A percentile compares a stretch with the other conserved stretches of the same genome.
phyloP scores from a whole-genome alignment of 805 yeast species.

The Candida ortonii region DNA sequence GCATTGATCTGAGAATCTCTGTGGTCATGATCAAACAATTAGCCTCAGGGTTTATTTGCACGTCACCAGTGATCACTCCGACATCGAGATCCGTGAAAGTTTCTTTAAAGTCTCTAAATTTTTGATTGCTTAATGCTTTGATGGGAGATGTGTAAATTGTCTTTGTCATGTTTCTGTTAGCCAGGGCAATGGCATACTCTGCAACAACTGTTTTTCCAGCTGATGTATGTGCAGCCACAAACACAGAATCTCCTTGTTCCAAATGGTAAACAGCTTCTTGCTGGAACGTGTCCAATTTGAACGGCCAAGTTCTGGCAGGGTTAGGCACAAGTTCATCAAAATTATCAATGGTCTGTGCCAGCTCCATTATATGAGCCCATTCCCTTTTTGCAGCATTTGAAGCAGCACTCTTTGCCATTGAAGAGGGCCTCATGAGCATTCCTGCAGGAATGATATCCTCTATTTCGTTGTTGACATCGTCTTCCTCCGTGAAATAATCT shows the following conservation, averaged over 20 bases:
- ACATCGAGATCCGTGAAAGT: conserved; percentile 62
- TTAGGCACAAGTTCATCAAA: conserved; percentile 87
- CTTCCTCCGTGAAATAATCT: conserved; percentile 7
- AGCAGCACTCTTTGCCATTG: conserved; percentile 7
- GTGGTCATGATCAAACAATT: conserved; percentile 97
- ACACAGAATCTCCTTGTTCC: conserved; percentile 97
- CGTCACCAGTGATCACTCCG: conserved; percentile 96
- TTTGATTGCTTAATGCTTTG: conserved; percentile 20
- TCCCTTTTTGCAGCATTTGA: conserved; percentile 37
- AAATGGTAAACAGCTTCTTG: conserved; percentile 95
- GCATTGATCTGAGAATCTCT: conserved; percentile 91
- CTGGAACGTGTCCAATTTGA: conserved; percentile 90
- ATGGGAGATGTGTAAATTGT: conserved; percentile 91
- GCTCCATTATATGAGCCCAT: conserved; percentile 96
- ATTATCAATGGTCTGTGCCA: conserved; percentile 78
- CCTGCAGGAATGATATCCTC: conserved; percentile 28
- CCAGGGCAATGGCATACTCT: conserved; percentile 97
- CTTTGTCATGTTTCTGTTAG: conserved; percentile 92
- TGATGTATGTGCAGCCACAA: conserved; percentile 98
- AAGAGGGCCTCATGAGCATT: conserved; percentile 27
- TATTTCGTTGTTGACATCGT: conserved; percentile 27
- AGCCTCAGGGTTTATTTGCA: conserved; percentile 95
- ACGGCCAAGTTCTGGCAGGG: conserved; percentile 94
- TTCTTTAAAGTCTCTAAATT: conserved; percentile 20
- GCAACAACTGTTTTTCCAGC: conserved; percentile 99